Base-by-base conservation (phyloP, 495 filamentous ascomycete genomes). In the Chaetomium tenue region DNA sequence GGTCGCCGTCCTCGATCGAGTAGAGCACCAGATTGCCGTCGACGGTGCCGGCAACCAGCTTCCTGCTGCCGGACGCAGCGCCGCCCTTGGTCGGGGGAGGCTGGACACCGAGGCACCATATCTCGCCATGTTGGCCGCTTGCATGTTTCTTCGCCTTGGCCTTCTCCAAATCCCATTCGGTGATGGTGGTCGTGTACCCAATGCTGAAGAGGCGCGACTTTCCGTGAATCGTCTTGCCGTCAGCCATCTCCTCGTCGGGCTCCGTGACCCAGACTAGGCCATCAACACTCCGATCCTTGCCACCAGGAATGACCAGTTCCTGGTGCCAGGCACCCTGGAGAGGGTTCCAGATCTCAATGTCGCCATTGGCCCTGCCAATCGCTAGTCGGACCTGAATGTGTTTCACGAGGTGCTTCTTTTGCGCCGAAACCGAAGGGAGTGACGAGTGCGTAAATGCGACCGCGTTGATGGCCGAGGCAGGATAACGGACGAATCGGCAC, bases 321-420 rank as follows among this genome's bases (percentile, higher is more conserved):
- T 97, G 94, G 69, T 90, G 83, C 94, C 94, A 99, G 53, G 83
- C 77, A 16, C 93, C 92, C 65, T 84, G 84, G 63, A 89, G 76
- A 8, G 95, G 94, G 74, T 97, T 97, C 95, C 95, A 99, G 64
- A 99, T 92, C 77, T 98, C 94, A 68, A 99, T 94, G 71, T 96
- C 91, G 70, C 94, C 94, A 74, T 97, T 97, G 51, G 91, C 88
- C 66, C 94, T 88, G 57, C 94, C 94, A 68, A 99, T 83, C 15
- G 94, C 95, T 22, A 98, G 84, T 66, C 92, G 86, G n/a, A 81
- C 77, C 58, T 78, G 76, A 28, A 76, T 68, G 18, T 72, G 66
- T 57, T 78, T 76, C 50, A 70, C 65, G 15, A 60, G 66, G 52
- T 89, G 80, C 65, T 82, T 88, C 28, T 82, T 82, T 58, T 82